Percentiles rank a stretch among this genome's conserved stretches.
These are phyloP conservation scores for Cicer cuneatum DNA, from an alignment of 306 rosid species.

Conservation along the genomic window DNA sequence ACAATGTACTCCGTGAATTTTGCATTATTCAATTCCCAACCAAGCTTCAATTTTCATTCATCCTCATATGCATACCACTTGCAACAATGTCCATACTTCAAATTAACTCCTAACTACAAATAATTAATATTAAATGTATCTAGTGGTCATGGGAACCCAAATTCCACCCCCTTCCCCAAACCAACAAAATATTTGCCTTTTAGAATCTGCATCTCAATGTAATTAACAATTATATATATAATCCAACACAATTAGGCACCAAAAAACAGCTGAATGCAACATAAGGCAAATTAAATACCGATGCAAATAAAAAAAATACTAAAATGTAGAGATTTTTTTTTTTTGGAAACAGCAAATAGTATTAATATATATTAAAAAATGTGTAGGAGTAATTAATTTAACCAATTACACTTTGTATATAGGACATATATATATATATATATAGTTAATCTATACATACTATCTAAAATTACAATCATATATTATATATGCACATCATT, in stretches of 20 bases:
- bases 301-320: not conserved
- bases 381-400: not conserved
- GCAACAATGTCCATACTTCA: conserved; percentile 45
- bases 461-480: too few species aligned
- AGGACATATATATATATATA: too few species aligned
- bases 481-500: too few species aligned
- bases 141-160: conserved; percentile 35
- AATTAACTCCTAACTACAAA: conserved; percentile 13
- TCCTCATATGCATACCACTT: conserved; percentile 49
- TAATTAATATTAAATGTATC: conserved; percentile 35
- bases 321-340: not conserved
- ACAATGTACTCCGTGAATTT: conserved; percentile 48
- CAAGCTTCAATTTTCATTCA: conserved; percentile 57
- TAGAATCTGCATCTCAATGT: not conserved
- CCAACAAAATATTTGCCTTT: conserved; percentile 5
- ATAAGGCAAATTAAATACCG: not conserved
- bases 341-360: not conserved
- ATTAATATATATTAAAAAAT: not conserved
- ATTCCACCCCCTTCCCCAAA: conserved; percentile 8
- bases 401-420: not conserved
- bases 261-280: conserved; percentile 10
- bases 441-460: too few species aligned
- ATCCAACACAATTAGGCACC: conserved; percentile 12
- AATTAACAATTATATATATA: conserved; percentile 4
- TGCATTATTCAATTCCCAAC: conserved; percentile 46